Conservation (phyloP, 2,329 filamentous ascomycete genomes). For the Botryotinia calthae region DNA sequence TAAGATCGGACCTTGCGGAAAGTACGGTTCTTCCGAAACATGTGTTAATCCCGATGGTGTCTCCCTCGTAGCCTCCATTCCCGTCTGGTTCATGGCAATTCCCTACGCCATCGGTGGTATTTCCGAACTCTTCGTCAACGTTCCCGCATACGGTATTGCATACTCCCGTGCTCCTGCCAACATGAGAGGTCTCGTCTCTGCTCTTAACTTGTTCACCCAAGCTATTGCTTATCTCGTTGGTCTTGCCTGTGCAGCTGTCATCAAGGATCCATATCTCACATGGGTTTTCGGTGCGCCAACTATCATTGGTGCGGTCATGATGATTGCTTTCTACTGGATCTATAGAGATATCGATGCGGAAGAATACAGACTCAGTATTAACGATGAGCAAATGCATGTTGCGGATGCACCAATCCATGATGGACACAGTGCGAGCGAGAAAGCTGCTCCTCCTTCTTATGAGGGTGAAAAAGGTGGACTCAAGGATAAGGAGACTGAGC, state of each 20-base stretch:
- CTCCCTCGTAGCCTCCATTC: constrained; percentile 40
- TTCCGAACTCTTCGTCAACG: constrained; percentile 51
- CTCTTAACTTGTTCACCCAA: constrained; percentile 49
- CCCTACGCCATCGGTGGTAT: constrained; percentile 52
- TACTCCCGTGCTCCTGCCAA: constrained; percentile 51
- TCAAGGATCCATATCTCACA: constrained; percentile 49
- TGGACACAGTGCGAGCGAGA: not conserved
- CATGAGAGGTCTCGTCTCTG: constrained; percentile 51
- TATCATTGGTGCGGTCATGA: constrained; percentile 46
- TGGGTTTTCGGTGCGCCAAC: constrained; percentile 51
- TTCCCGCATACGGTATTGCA: constrained; percentile 51
- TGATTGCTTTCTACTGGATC: constrained; percentile 47
- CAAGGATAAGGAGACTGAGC: not conserved
- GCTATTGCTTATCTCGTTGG: constrained; percentile 48
- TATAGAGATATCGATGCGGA: constrained; percentile 49
- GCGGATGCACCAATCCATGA: not conserved
- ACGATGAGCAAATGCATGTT: constrained; percentile 29
- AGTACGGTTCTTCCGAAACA: constrained; percentile 31
- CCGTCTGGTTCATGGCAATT: constrained; percentile 57
- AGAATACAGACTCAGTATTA: constrained; percentile 44
- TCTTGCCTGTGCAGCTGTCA: constrained; percentile 46
- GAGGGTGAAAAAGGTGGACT: not conserved
- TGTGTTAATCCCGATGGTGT: constrained; percentile 31
- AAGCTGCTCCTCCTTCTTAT: not conserved
- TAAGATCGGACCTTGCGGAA: constrained; percentile 57